phyloP scores from a whole-genome alignment of 116 monocot genomes.

The Cymodocea nodosa region DNA sequence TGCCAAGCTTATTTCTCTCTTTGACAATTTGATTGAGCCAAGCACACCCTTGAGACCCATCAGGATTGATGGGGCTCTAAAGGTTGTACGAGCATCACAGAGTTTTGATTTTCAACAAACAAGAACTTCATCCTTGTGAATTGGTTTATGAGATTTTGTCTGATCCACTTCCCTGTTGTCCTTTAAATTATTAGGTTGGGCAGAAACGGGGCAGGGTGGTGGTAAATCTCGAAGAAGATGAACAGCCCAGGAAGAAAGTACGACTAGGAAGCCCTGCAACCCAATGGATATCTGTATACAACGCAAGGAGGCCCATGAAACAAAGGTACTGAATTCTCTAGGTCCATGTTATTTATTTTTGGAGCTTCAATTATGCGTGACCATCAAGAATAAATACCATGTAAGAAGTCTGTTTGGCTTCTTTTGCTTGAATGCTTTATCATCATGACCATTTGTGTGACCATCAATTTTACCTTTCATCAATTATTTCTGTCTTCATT shows the following conservation, averaged over 20 bases:
- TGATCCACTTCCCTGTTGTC: background rate
- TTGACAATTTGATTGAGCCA: conserved; percentile 55
- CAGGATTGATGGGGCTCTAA: conserved; percentile 67
- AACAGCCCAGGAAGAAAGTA: conserved; percentile 87
- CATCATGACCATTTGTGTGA: too few species aligned
- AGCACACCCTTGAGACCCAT: conserved; percentile 45
- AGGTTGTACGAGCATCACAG: conserved; percentile 24
- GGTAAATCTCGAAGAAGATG: conserved; percentile 91
- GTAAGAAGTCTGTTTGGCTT: too few species aligned
- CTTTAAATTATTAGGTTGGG: conserved; percentile 49
- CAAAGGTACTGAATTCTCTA: conserved; percentile 49
- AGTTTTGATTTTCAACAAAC: background rate
- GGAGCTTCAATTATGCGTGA: background rate
- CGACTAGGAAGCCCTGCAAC: conserved; percentile 82
- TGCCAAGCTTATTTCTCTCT: conserved; percentile 58
- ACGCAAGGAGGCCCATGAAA: conserved; percentile 89
- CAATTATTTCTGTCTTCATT: too few species aligned
- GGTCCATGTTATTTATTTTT: background rate
- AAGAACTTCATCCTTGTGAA: background rate
- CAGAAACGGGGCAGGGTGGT: conserved; percentile 74
- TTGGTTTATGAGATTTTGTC: background rate
- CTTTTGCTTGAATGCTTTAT: too few species aligned
- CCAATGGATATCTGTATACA: conserved; percentile 98
- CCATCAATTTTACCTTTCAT: too few species aligned
- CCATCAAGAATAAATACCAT: too few species aligned